Base-by-base conservation (phyloP, 176 grass and related monocot genomes). In the Aegilops tauschii region DNA sequence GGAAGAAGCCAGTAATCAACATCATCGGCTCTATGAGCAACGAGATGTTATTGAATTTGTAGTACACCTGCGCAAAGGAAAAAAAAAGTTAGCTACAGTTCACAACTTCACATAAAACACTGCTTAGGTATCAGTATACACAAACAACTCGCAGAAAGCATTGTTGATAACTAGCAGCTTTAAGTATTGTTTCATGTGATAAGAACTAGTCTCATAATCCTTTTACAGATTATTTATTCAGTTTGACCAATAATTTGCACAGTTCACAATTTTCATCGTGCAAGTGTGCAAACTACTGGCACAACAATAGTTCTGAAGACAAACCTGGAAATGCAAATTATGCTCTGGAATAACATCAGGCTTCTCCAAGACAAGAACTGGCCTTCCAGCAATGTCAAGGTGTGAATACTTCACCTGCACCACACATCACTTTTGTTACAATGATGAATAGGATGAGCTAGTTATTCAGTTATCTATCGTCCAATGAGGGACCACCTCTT, bases 371-470 rank as follows among this genome's bases (percentile, higher is more conserved):
- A 94, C 87, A 27, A 93, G 65, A 69, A 99, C 97, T 70, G 94
- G 94, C 36, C 97, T 95, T 84, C 97, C 97, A 52, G 88, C 77
- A 89, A 93, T 94, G 64, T 99, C 97, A 80, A 99, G 94, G 61
- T 99, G 94, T 69, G 97, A 96, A 94, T 93, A 94, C 81, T 99
- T 99, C 64, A 96, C 91, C 97, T 99, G 91, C 70, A 90, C 61
- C 76, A 74, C 27, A 77, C 40, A 73, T 47, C 23, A 89, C 73
- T 78, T 50, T 14, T 83, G 65, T 79, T 88, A 87, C 63, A 81
- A 80, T 23, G 70, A 78, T 4, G 81, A 65, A 89, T 17, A 61
- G 9, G 82, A 78, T 25, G 35, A 84, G 58, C 2, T 63, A 79
- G 27, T 77, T 85, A 34, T 8, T 72, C 29, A 65, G 47, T 66